Conservation (phyloP, 2,329 filamentous ascomycete genomes). For the Trichoderma koningii region DNA sequence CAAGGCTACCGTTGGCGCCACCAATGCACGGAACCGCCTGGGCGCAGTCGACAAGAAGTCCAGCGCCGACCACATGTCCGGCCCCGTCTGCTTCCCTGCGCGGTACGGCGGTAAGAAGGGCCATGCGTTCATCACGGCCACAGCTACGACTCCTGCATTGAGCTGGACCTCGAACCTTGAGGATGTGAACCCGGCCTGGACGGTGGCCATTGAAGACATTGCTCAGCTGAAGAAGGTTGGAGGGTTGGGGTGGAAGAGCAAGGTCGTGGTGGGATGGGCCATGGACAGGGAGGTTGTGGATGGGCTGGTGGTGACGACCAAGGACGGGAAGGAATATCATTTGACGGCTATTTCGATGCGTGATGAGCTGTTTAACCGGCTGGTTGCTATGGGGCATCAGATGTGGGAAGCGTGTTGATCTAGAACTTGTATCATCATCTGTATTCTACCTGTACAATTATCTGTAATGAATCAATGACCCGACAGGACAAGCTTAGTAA, state of each 20-base stretch:
- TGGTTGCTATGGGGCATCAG: constrained; percentile 75
- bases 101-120: constrained; percentile 72
- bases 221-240: constrained; percentile 75
- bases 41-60: constrained; percentile 62
- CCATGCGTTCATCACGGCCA: constrained; percentile 68
- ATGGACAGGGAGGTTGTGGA: constrained; percentile 73
- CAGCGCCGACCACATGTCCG: constrained; percentile 49
- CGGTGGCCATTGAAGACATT: constrained; percentile 70
- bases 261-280: constrained; percentile 79
- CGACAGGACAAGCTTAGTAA: neutral
- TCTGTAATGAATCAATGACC: neutral
- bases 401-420: constrained; percentile 68
- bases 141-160: constrained; percentile 67
- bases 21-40: constrained; percentile 68
- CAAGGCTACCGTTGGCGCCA: constrained; percentile 61
- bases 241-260: constrained; percentile 82
- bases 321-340: constrained; percentile 55
- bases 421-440: neutral
- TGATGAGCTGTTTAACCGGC: constrained; percentile 79
- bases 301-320: constrained; percentile 68
- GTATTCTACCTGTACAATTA: neutral
- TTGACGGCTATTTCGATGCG: constrained; percentile 72
- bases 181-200: constrained; percentile 65
- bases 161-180: constrained; percentile 61
- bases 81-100: constrained; percentile 76